Evolutionary conservation across 495 filamentous ascomycete genomes (phyloP), one percentile per base, ranked within the genome.

Genomic region (Penicillium roqueforti): DNA sequence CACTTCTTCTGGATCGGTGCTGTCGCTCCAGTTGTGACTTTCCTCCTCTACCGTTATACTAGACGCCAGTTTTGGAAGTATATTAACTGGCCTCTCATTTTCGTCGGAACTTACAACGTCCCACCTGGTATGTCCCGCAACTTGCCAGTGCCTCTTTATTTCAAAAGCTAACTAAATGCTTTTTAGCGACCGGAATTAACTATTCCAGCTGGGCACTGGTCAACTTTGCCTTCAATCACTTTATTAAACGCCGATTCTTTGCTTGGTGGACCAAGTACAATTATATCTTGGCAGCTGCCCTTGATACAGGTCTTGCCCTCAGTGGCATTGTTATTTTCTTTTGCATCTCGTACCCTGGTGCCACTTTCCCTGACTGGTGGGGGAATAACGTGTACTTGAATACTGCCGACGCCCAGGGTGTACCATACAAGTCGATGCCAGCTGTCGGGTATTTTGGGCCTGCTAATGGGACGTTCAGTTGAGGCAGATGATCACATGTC

Each of bases 121-220:
- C 69, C 69, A 26, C 65, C 68, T 11, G 65, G 67, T 68, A 60
- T 52, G 47, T 54, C 2, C 8, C 31, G 4, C 18, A 47, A 20
- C 32, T 18, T 23, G n/a, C 7, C 4, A 14, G 34, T 14, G 38
- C 47, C n/a, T 10, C 8, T 32, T 13, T 18, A 23, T 31, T 8
- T 16, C 19, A 41, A 34, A 20, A 19, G 20, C 25, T 28, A 47
- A 41, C 13, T 8, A 20, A 11, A n/a, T 18, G 11, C 26, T 46
- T 54, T 36, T 53, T 62, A 54, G 75, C 73, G 4, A 76, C 74
- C n/a, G 74, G 74, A 11, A 78, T 76, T 49, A 78, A 76, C 54
- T 76, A 78, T 48, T 74, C 71, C 41, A 75, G 71, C 54, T 76
- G 74, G 73, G 73, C 72, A 14, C 60, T 78, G 25, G 74, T 78